Percentiles rank a stretch among this genome's conserved stretches.
phyloP scores from a whole-genome alignment of 345 rosid genomes.

The rapeseed (Brassica napus) region Da-Ae NC_063446.1:4078501-4079000 shows the following conservation, averaged over 20 bases:
- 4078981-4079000: conserved; percentile 44
- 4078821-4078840: neutral
- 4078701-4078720: neutral
- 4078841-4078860: conserved; percentile 31
- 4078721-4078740: neutral
- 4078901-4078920: conserved; percentile 21
- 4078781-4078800: neutral
- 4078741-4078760: too few relatives aligned
- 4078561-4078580: conserved; percentile 66
- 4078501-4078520: conserved; percentile 83
- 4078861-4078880: conserved; percentile 14
- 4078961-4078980: neutral
- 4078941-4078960: neutral
- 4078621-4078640: neutral
- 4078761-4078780: conserved; percentile 8
- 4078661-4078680: neutral
- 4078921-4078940: conserved; percentile 25
- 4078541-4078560: conserved; percentile 68
- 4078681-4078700: neutral
- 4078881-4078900: conserved; percentile 9
- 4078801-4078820: conserved; percentile 35
- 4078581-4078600: conserved; percentile 76
- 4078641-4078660: neutral
- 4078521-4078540: conserved; percentile 79
- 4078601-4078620: neutral